Conservation (phyloP, 306 rosid species). For the Castanopsis chinensis region DNA sequence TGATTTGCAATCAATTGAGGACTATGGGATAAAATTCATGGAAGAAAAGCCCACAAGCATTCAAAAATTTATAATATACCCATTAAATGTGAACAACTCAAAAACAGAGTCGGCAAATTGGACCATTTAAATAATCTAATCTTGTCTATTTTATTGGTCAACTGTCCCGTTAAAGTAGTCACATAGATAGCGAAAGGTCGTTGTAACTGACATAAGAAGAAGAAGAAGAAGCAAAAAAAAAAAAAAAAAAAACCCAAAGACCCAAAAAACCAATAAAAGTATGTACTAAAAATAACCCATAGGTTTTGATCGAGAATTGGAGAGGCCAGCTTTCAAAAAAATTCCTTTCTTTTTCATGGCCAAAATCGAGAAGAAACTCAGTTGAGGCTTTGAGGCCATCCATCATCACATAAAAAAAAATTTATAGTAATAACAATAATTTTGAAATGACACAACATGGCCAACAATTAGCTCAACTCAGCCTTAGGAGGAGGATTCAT, state of each 20-base stretch:
- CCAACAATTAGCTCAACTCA: conserved; percentile 16
- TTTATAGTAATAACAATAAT: no score
- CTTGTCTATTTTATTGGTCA: conserved; percentile 48
- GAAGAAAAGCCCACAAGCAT: no score
- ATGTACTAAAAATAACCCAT: conserved; percentile 37
- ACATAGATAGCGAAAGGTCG: conserved; percentile 41
- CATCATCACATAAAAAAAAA: no score
- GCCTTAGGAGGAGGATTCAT: conserved; percentile 33
- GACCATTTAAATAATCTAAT: not conserved
- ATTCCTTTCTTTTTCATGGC: conserved; percentile 58
- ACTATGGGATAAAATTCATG: no score
- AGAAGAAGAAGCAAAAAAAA: not conserved
- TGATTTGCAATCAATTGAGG: no score
- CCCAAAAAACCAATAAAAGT: not conserved
- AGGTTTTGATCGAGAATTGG: conserved; percentile 26
- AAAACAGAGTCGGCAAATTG: conserved; percentile 18
- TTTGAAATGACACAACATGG: conserved; percentile 28
- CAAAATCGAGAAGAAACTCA: conserved; percentile 30
- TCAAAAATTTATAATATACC: not conserved
- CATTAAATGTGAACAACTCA: not conserved
- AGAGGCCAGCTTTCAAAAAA: conserved; percentile 24
- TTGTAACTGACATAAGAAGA: conserved; percentile 45
- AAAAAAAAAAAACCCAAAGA: not conserved
- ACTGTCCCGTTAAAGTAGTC: conserved; percentile 64
- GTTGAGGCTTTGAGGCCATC: conserved; percentile 66